Evolutionary conservation across 1,139 yeast genomes (phyloP), one percentile per base, ranked within the genome.

Genomic region (Saccharomyces hybrid): DNA sequence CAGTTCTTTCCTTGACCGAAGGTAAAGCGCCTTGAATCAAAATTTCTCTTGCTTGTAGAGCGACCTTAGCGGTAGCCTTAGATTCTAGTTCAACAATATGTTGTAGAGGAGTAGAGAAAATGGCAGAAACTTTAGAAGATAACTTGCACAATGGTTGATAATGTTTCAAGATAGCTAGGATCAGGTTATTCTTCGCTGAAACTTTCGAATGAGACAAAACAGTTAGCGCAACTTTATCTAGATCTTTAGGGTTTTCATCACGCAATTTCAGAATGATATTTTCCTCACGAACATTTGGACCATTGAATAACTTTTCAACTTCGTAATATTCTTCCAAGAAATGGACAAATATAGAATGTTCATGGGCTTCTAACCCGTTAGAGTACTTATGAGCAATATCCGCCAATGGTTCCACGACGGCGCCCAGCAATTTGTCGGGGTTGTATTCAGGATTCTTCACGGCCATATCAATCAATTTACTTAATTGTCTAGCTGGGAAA

Each of bases 1-100:
- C 97, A 27, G 96, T 86, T 75, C 99, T 85, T 75, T 93, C 99
- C 72, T 88, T 85, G 61, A 90, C 85, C 5, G 98, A 90, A 49
- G 99, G 99, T 73, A 93, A 79, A 46, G 98, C 89, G 70, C 97
- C 91, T 76, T 91, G 96, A 65, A 93, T 93, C 66, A 93, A 81
- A 59, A 93, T 87, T 74, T 95, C 99, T 71, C 98, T 84, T 1
- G 97, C 97, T 72, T 89, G 90, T 68, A 93, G 79, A n/a, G 96
- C 88, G 53, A 93, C 97, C 77, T 91, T 93, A 34, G 96, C 93
- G 50, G 96, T 84, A 14, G 88, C 82, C 70, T 96, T 85, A 42
- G 93, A 80, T 66, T 91, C 98, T 62, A 93, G 79, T 70, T 88
- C 95, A 55, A 90, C 96, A 63, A 95, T 76, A 57, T 81, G 78